Conservation (phyloP, 176 grass and related monocot genomes). For the Musa schizocarpa region DNA sequence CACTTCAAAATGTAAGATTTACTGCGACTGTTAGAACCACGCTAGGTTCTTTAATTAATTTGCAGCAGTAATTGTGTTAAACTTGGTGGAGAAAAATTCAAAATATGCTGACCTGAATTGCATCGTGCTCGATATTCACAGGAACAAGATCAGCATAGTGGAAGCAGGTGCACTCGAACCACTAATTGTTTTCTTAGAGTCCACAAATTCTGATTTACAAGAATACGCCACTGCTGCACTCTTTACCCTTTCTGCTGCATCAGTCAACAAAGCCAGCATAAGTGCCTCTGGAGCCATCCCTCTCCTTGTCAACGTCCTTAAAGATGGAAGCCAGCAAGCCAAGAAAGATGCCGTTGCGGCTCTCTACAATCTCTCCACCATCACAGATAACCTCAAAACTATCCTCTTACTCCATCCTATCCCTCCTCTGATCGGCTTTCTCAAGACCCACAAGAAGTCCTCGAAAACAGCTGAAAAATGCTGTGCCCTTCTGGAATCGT, state of each 20-base stretch:
- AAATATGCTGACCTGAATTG: background rate
- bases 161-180: too few species aligned
- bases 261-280: background rate
- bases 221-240: background rate
- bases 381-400: background rate
- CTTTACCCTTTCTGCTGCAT: background rate
- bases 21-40: too few species aligned
- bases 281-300: too few species aligned
- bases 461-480: background rate
- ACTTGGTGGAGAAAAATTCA: too few species aligned
- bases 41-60: too few species aligned
- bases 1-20: too few species aligned
- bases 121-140: background rate
- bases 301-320: background rate
- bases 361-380: background rate
- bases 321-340: slow-evolving; percentile 1
- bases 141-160: background rate
- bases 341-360: background rate
- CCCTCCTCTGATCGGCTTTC: slow-evolving; percentile 6
- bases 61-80: too few species aligned
- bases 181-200: slow-evolving; percentile 1
- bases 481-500: too few species aligned
- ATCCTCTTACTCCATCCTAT: background rate
- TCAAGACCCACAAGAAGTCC: slow-evolving; percentile 4
- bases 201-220: background rate